phyloP scores from a whole-genome alignment of 129 eudicot genomes.

The Flaveria robusta region DNA sequence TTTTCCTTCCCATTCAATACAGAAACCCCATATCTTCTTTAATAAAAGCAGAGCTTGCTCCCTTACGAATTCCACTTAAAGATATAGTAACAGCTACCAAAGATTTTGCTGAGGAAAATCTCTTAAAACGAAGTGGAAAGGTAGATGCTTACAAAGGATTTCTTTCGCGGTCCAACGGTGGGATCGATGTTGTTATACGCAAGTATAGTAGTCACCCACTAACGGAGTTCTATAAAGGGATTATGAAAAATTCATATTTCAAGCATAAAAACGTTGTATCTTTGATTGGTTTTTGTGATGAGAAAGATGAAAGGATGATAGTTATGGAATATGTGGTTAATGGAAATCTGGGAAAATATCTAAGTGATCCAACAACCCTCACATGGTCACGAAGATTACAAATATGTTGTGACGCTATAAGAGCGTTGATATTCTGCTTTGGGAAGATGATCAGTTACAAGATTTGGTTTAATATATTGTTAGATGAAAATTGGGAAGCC shows the following conservation, averaged over 20 bases:
- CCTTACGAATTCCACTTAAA: not conserved
- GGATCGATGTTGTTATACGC: not conserved
- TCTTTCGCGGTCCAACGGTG: not conserved
- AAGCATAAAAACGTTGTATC: not conserved
- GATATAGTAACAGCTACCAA: slow-evolving; percentile 7
- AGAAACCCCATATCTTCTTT: not conserved
- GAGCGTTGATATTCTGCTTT: not conserved
- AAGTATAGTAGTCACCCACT: not conserved
- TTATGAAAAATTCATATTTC: not conserved
- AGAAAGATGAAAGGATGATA: not conserved
- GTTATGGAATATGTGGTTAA: not conserved
- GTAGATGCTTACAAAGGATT: slow-evolving; percentile 11
- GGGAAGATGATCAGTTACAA: no score
- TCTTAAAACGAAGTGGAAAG: not conserved
- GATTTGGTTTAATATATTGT: not conserved
- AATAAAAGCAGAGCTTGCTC: not conserved
- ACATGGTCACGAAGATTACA: slow-evolving; percentile 25
- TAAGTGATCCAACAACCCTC: slow-evolving; percentile 15
- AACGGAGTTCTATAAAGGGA: not conserved
- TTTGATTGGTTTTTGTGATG: slow-evolving; percentile 1
- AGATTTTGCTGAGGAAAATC: not conserved
- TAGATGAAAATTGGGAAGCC: slow-evolving; percentile 11
- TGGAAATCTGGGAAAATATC: slow-evolving; percentile 4
- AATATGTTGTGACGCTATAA: slow-evolving; percentile 9
- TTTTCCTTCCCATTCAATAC: not conserved